Percentiles rank a stretch among this genome's conserved stretches.
These are phyloP conservation scores for Hyaloscypha variabilis DNA, from an alignment of 495 filamentous ascomycete species.

Conservation along the genomic window DNA sequence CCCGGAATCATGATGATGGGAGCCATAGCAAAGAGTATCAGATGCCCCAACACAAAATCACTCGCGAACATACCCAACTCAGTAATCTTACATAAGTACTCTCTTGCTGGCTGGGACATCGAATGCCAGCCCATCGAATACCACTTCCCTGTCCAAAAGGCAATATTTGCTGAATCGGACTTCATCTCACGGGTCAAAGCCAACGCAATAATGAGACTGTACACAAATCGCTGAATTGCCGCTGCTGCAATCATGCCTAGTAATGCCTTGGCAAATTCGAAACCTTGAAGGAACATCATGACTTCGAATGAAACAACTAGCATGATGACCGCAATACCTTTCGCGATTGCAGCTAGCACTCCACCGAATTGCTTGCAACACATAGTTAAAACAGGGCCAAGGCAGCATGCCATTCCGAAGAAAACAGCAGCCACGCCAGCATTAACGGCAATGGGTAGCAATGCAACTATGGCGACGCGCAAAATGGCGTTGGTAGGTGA, in stretches of 20 bases:
- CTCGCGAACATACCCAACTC: slow-evolving; percentile 94
- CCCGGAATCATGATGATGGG: slow-evolving; percentile 84
- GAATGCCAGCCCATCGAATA: slow-evolving; percentile 98
- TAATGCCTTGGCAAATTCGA: slow-evolving; percentile 78
- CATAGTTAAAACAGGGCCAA: slow-evolving; percentile 95
- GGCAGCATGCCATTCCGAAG: slow-evolving; percentile 97
- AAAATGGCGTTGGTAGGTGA: slow-evolving; percentile 69
- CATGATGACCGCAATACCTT: slow-evolving; percentile 84
- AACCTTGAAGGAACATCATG: slow-evolving; percentile 90
- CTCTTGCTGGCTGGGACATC: slow-evolving; percentile 93
- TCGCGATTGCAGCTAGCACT: slow-evolving; percentile 92
- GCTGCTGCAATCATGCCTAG: slow-evolving; percentile 89
- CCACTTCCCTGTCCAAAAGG: slow-evolving; percentile 99
- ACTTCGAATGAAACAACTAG: slow-evolving; percentile 88
- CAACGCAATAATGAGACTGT: slow-evolving; percentile 90
- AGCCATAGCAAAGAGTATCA: slow-evolving; percentile 88
- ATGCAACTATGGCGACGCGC: slow-evolving; percentile 80
- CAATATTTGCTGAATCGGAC: slow-evolving; percentile 92
- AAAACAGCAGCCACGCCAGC: slow-evolving; percentile 77
- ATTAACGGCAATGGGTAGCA: slow-evolving; percentile 88
- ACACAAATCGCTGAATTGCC: slow-evolving; percentile 88
- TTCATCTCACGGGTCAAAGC: slow-evolving; percentile 94
- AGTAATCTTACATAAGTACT: slow-evolving; percentile 98
- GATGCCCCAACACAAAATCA: slow-evolving; percentile 92
- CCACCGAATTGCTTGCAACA: slow-evolving; percentile 99